Evolutionary conservation across 2,329 filamentous ascomycete genomes (phyloP), one percentile per base, ranked within the genome.

Genomic region (Zarea fungicola): DNA sequence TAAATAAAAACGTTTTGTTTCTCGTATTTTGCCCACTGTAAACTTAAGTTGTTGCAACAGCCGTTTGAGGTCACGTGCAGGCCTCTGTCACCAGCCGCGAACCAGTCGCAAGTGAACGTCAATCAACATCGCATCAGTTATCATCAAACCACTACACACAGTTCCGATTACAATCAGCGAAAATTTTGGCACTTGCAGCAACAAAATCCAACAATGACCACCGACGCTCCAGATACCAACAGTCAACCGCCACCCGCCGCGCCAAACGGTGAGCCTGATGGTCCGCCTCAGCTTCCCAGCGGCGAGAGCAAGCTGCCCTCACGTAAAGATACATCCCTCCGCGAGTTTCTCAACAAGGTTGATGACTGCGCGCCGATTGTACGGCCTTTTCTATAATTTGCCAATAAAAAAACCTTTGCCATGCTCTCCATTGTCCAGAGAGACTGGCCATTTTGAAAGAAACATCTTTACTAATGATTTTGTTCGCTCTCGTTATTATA

Each of bases 361-460:
- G 93, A 99, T 64, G 93, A 99, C 62, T 97, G 93, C 69, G 90
- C 93, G 52, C 93, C 93, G 10, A 96, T 99, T 61, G 91, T 96
- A 78, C 56, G 86, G 72, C 40, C 47, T n/a, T 22, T 18, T 29
- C 16, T 26, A 21, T 21, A 18, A 18, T 25, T 16, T 14, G 34
- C 37, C 10, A 26, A n/a, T n/a, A n/a, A n/a, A n/a, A n/a, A n/a
- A n/a, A n/a, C n/a, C n/a, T n/a, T n/a, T n/a, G n/a, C n/a, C n/a
- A n/a, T n/a, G n/a, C n/a, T n/a, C n/a, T n/a, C n/a, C n/a, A n/a
- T n/a, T n/a, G n/a, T n/a, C n/a, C n/a, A n/a, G n/a, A n/a, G n/a
- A n/a, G n/a, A n/a, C n/a, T n/a, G n/a, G n/a, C n/a, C n/a, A n/a
- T n/a, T n/a, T n/a, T n/a, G n/a, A n/a, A n/a, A n/a, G n/a, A n/a